Evolutionary conservation across 805 yeast genomes (phyloP).

Genomic region (Vanderwaltozyma polyspora): DNA sequence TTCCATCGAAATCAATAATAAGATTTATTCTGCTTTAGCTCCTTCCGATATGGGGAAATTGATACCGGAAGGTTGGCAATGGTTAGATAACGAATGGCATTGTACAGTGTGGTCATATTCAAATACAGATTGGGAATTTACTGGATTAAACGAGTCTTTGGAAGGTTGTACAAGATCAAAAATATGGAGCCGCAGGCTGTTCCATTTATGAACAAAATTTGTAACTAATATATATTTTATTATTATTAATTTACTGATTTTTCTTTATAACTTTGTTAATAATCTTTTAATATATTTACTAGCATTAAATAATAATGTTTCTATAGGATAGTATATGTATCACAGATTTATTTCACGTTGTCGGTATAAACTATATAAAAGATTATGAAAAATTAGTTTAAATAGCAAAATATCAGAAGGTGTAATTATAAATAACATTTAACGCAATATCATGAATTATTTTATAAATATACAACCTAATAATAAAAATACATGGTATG

Average conservation of each 20-base stretch:
- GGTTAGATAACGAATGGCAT: conserved; percentile 23
- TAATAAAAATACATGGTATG: too few relatives aligned
- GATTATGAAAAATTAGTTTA: too few relatives aligned
- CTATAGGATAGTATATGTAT: too few relatives aligned
- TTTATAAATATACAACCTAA: not conserved
- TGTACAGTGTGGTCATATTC: conserved; percentile 17
- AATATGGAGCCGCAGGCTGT: conserved; percentile 16
- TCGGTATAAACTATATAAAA: too few relatives aligned
- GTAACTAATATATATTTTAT: too few relatives aligned
- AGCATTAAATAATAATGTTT: too few relatives aligned
- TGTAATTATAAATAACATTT: too few relatives aligned
- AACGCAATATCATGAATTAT: not conserved
- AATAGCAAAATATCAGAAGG: too few relatives aligned
- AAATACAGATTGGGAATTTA: conserved; percentile 18
- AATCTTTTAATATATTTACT: too few relatives aligned
- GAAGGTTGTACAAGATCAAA: conserved; percentile 21
- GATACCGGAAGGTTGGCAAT: conserved; percentile 14
- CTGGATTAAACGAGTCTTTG: conserved; percentile 17
- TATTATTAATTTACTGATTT: too few relatives aligned
- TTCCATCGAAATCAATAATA: conserved; percentile 5
- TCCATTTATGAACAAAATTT: conserved; percentile 2
- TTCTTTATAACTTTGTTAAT: too few relatives aligned
- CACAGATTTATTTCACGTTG: too few relatives aligned
- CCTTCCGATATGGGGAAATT: conserved; percentile 14
- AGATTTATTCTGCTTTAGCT: conserved; percentile 1